Evolutionary conservation across 306 rosid genomes (phyloP).

Genomic region (Acacia crassicarpa): DNA sequence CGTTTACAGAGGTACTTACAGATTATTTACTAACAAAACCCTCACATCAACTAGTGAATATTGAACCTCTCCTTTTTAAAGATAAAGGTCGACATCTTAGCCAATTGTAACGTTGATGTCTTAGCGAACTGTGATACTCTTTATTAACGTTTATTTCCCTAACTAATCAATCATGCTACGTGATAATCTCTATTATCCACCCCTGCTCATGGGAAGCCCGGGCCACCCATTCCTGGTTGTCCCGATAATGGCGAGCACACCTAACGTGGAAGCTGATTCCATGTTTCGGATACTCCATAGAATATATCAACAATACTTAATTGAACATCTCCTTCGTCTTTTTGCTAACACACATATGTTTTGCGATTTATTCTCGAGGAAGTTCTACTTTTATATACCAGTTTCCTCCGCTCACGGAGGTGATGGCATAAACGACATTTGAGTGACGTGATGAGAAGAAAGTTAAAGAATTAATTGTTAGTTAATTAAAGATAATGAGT

Average conservation of each 20-base stretch:
- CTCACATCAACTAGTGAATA: too few relatives aligned
- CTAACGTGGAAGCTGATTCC: neutral
- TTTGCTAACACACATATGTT: neutral
- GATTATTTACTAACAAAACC: too few relatives aligned
- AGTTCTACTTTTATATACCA: neutral
- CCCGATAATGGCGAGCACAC: neutral
- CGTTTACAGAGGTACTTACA: too few relatives aligned
- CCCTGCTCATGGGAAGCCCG: neutral
- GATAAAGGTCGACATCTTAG: too few relatives aligned
- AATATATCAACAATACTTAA: neutral
- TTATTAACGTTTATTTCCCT: too few relatives aligned
- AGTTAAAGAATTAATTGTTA: too few relatives aligned
- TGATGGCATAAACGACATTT: neutral
- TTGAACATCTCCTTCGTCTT: neutral
- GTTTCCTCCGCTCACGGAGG: neutral
- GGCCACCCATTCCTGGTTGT: neutral
- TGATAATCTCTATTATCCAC: neutral
- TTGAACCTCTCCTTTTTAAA: too few relatives aligned
- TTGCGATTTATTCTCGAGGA: neutral
- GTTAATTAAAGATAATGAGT: too few relatives aligned
- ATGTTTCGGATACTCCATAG: neutral
- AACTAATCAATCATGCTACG: neutral
- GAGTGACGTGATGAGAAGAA: neutral
- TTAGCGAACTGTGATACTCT: too few relatives aligned
- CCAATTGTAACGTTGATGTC: too few relatives aligned